These are phyloP conservation scores for Durio zibethinus DNA, from an alignment of 345 rosid species.

Conservation along the genomic window DNA sequence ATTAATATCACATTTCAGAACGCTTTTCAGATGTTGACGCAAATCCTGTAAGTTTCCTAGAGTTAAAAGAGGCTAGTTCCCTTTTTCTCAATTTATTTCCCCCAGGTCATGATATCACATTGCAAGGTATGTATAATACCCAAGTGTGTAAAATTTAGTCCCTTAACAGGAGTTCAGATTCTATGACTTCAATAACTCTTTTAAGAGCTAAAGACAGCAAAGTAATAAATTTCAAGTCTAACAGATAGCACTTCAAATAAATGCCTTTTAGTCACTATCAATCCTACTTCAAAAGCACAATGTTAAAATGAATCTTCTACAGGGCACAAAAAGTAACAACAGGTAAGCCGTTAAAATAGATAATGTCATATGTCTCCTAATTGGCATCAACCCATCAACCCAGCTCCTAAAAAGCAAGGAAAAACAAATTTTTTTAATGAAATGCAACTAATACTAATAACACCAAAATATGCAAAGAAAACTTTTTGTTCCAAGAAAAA, in stretches of 20 bases:
- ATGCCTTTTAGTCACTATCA: not conserved
- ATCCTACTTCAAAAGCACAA: constrained; percentile 1
- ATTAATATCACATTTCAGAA: not conserved
- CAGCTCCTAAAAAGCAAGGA: not conserved
- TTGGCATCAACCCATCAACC: not conserved
- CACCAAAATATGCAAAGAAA: constrained; percentile 5
- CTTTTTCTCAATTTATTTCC: not conserved
- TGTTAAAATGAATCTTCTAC: not conserved
- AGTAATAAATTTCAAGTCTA: not conserved
- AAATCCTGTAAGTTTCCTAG: not conserved
- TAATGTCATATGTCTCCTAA: not conserved
- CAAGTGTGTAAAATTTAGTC: not conserved
- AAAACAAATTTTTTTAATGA: not conserved
- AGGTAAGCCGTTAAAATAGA: not conserved
- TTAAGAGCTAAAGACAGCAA: not conserved
- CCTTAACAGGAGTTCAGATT: not conserved
- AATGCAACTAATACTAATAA: not conserved
- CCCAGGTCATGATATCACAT: not conserved
- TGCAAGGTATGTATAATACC: not conserved
- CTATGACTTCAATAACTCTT: not conserved
- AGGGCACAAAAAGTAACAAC: not conserved
- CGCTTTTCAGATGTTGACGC: not conserved
- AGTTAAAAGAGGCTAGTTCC: not conserved
- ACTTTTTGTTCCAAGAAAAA: constrained; percentile 22
- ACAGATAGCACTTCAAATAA: not conserved